Conservation (phyloP, 345 rosid species). For the Eucalyptus sp. region DNA sequence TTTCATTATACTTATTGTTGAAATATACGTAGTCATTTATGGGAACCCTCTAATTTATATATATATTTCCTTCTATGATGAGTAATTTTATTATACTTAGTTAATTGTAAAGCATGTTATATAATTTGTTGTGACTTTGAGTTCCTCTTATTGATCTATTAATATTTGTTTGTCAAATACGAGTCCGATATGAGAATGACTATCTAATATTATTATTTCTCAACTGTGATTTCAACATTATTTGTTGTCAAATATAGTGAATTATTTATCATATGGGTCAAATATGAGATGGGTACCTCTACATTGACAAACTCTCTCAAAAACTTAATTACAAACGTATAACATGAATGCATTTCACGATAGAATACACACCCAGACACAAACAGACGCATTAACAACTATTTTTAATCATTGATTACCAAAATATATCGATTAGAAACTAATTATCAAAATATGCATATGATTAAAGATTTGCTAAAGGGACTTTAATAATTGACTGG, state of each 20-base stretch:
- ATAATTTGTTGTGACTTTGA: background rate
- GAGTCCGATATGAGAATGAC: background rate
- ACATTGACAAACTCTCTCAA: background rate
- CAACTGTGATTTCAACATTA: background rate
- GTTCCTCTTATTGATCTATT: background rate
- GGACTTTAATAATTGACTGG: background rate
- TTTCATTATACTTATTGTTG: background rate
- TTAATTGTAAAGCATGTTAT: background rate
- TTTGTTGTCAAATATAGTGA: background rate
- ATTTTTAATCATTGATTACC: background rate
- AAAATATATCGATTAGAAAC: background rate
- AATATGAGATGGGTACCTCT: background rate
- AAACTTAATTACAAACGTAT: background rate
- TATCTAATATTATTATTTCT: background rate
- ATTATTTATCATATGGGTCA: background rate
- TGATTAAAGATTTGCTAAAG: background rate
- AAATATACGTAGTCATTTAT: background rate
- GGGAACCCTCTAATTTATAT: background rate
- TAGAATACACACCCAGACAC: background rate
- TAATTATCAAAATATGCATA: background rate
- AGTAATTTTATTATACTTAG: background rate
- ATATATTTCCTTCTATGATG: background rate
- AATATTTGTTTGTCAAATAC: background rate
- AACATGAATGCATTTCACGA: background rate
- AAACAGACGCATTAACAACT: background rate